phyloP scores from a whole-genome alignment of 1,139 yeast genomes.

The Yamadazyma jaroonii region DNA sequence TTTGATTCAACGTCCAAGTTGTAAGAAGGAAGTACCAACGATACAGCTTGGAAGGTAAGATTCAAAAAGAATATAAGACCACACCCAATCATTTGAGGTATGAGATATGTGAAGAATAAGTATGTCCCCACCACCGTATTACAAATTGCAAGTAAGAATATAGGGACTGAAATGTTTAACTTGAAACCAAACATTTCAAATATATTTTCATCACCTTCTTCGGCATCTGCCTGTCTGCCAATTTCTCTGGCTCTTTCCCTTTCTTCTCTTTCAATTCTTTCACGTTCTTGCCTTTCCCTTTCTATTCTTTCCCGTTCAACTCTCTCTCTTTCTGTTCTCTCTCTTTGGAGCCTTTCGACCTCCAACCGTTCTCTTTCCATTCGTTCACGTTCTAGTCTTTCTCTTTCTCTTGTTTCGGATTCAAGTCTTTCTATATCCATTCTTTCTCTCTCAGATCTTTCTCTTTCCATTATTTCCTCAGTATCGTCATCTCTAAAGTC shows the following conservation, averaged over 20 bases:
- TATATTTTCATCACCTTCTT: constrained; percentile 19
- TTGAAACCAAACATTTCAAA: constrained; percentile 38
- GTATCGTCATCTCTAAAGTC: no score
- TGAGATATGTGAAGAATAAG: constrained; percentile 45
- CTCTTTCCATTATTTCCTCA: no score
- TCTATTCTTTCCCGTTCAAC: neutral
- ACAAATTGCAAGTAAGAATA: constrained; percentile 33
- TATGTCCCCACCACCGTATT: constrained; percentile 43
- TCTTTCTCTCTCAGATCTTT: neutral
- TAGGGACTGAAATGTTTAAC: constrained; percentile 34
- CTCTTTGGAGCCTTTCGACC: neutral
- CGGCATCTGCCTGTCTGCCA: constrained; percentile 3
- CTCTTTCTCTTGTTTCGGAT: neutral
- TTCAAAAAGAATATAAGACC: no score
- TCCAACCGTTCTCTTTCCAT: neutral
- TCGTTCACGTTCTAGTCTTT: neutral
- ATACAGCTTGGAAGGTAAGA: neutral
- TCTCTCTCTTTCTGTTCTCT: neutral
- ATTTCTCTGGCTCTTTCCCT: neutral
- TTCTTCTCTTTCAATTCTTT: neutral
- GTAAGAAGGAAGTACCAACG: neutral
- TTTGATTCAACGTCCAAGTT: neutral
- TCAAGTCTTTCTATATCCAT: neutral
- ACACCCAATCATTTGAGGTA: constrained; percentile 39
- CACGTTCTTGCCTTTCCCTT: neutral